Percentiles rank a stretch among this genome's conserved stretches.
Evolutionary conservation across 768 basidiomycete genomes (phyloP).

Genomic region (Termitomyces heimii): DNA sequence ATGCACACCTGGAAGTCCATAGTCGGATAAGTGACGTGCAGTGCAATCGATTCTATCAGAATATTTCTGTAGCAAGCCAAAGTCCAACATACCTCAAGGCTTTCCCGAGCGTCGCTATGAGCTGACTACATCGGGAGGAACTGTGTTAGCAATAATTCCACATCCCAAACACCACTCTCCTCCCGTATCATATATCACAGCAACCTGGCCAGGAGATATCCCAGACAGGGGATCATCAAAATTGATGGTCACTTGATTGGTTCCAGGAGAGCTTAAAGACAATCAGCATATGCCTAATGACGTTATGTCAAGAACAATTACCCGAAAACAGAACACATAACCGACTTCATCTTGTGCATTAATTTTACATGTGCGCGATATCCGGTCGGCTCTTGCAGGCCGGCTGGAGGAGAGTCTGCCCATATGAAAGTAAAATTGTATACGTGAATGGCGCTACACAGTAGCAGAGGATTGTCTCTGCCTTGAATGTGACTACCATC

Average conservation of each 20-base stretch:
- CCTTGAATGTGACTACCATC: background rate
- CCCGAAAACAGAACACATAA: conserved; percentile 48
- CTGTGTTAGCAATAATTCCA: conserved; percentile 48
- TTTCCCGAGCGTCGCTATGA: too few relatives aligned
- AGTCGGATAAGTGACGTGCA: background rate
- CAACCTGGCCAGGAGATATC: conserved; percentile 77
- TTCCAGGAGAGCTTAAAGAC: conserved; percentile 9
- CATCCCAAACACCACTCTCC: conserved; percentile 81
- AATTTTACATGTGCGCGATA: conserved; percentile 50
- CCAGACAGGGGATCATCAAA: conserved; percentile 60
- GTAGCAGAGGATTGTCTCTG: conserved; percentile 61
- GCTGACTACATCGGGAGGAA: background rate
- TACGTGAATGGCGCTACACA: conserved; percentile 31
- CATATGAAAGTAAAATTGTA: conserved; percentile 75
- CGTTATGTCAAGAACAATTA: conserved; percentile 19
- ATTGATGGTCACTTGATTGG: conserved; percentile 30
- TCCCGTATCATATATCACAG: conserved; percentile 61
- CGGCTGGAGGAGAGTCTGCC: conserved; percentile 47
- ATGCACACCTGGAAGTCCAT: background rate
- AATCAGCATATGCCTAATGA: conserved; percentile 7
- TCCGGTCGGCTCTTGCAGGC: conserved; percentile 35
- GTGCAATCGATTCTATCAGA: background rate
- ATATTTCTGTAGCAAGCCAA: background rate
- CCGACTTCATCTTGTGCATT: conserved; percentile 61
- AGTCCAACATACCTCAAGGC: background rate